These are phyloP conservation scores for Pichia sp. DNA, from an alignment of 1,139 yeast species.

Conservation along the genomic window DNA sequence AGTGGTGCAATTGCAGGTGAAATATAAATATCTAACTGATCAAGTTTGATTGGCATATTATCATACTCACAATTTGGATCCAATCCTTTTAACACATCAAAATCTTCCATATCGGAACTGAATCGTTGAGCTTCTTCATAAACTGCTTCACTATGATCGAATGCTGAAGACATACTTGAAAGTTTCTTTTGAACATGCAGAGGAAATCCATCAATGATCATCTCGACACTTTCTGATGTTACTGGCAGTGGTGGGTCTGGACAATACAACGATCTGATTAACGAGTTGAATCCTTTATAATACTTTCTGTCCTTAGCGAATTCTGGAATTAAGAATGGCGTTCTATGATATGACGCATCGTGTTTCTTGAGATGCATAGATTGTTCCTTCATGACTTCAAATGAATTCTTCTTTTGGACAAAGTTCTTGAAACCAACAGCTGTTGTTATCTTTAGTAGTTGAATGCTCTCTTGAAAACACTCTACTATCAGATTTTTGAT, in stretches of 20 bases:
- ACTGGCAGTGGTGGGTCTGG: slow-evolving; percentile 69
- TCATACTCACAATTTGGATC: slow-evolving; percentile 45
- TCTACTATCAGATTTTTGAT: slow-evolving; percentile 48
- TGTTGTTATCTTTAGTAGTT: slow-evolving; percentile 42
- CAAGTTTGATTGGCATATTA: slow-evolving; percentile 52
- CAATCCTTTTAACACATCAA: slow-evolving; percentile 12
- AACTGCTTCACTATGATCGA: slow-evolving; percentile 19
- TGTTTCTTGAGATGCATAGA: slow-evolving; percentile 63
- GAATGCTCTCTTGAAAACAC: slow-evolving; percentile 26
- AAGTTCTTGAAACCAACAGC: slow-evolving; percentile 61
- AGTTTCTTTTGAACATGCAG: slow-evolving; percentile 21
- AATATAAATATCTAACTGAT: slow-evolving; percentile 39
- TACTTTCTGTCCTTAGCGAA: slow-evolving; percentile 41
- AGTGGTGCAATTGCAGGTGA: slow-evolving; percentile 38
- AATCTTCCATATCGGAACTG: slow-evolving; percentile 14
- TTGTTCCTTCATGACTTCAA: slow-evolving; percentile 50
- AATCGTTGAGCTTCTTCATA: slow-evolving; percentile 4
- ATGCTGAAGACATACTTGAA: slow-evolving; percentile 5
- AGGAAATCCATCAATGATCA: slow-evolving; percentile 38
- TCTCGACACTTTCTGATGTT: slow-evolving; percentile 41
- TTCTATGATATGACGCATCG: slow-evolving; percentile 83
- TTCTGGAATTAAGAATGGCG: slow-evolving; percentile 64
- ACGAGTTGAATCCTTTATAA: slow-evolving; percentile 47
- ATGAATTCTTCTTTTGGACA: slow-evolving; percentile 50
- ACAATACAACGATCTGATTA: slow-evolving; percentile 59